These are phyloP conservation scores for Tricholoma matsutake DNA, from an alignment of 768 basidiomycete genomes.

Conservation along the genomic window DNA sequence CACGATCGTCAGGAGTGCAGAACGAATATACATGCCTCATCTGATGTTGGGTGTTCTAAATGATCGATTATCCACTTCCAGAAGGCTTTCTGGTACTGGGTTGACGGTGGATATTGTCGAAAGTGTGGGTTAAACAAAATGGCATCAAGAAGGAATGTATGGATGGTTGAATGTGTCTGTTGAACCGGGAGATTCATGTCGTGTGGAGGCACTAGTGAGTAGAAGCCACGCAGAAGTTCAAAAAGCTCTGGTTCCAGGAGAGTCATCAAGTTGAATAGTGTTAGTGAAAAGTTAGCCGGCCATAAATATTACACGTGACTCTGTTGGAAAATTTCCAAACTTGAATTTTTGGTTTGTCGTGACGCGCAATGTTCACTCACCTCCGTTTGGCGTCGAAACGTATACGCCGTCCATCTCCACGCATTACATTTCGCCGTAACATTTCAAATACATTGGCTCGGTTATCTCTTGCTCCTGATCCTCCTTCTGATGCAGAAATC, in stretches of 20 bases:
- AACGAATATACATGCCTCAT: conserved; percentile 43
- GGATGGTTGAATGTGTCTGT: conserved; percentile 37
- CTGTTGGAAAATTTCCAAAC: conserved; percentile 22
- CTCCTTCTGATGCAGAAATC: conserved; percentile 20
- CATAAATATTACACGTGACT: conserved; percentile 30
- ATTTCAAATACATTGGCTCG: conserved; percentile 23
- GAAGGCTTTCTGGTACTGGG: conserved; percentile 58
- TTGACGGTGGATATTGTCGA: conserved; percentile 56
- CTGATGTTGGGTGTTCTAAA: conserved; percentile 44
- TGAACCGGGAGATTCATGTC: conserved; percentile 39
- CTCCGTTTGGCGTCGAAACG: conserved; percentile 27
- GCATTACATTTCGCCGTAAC: conserved; percentile 20
- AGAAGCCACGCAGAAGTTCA: conserved; percentile 48
- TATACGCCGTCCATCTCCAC: conserved; percentile 25
- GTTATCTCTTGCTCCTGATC: conserved; percentile 25
- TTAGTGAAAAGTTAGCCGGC: conserved; percentile 8
- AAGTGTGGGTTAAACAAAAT: conserved; percentile 56
- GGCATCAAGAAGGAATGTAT: conserved; percentile 50
- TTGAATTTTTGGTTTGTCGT: conserved; percentile 29
- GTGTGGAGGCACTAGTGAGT: conserved; percentile 45
- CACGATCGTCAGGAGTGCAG: not conserved
- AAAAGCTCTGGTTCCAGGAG: conserved; percentile 34
- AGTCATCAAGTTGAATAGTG: not conserved
- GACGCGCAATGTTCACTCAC: conserved; percentile 36
- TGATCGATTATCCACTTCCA: conserved; percentile 69